Base-by-base conservation (phyloP, 805 yeast genomes). In the Saccharomycopsis oosterbeekiorum region DNA sequence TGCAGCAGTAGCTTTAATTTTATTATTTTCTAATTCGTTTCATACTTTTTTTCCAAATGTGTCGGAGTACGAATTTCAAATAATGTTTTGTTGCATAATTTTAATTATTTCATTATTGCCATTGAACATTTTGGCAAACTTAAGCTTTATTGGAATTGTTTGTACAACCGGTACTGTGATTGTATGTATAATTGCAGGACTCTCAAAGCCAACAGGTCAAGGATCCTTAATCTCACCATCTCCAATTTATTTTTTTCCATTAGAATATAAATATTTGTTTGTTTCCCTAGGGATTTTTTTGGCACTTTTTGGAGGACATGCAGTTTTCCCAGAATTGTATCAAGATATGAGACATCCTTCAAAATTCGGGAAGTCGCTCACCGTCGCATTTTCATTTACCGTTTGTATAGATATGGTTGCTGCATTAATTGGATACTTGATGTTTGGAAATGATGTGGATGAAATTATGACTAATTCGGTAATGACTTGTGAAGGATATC, bases 261-360 rank as follows among this genome's bases (percentile, higher is more conserved):
- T 65, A 64, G 73, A 55, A 59, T 59, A 17, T 65, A 67, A 71
- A 5, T 74, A 76, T 57, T 65, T 84, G 10, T 68, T 81, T 10
- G 71, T 83, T 41, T 79, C 86, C 1, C 74, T 84, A 57, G 89
- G 89, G 12, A 84, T 85, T 59, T 78, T 84, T 63, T 78, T 85
- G 78, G 86, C 92, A 3, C 92, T 93, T 0, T 88, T 88, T 76
- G 91, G 94, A 5, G 93, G 94, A 0, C 94, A 88, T 72, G 89
- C 94, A 4, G 81, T 88, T 29, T 88, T 88, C 68, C 94, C 94
- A 1, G 88, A 88, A 66, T 76, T 88, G 59, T 84, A 83, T 69
- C 78, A 84, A 41, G 96, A 88, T 70, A 84, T 88, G 87, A 77
- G 88, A 59, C 86, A 83, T 65, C 92, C 93, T 2, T 65, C 74